Evolutionary conservation across 148 eudicot genomes (phyloP), one percentile per base, ranked within the genome.

Genomic region (Mesembryanthemum crystallinum): DNA sequence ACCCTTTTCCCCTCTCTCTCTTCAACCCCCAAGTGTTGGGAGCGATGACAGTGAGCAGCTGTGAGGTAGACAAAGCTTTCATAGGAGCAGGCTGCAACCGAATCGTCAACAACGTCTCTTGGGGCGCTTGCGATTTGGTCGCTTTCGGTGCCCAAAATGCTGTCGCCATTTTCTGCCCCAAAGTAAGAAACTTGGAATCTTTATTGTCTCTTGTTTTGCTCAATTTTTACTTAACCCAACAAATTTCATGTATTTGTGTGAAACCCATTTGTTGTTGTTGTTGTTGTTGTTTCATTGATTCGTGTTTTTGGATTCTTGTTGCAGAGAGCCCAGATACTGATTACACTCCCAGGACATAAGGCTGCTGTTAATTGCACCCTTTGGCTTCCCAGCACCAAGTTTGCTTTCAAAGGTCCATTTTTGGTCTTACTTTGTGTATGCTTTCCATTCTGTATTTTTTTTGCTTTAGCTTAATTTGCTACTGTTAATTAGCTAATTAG

Each of bases 1-100:
- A 35, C 39, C 3, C 39, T 35, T 35, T 35, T 6, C 39, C 6
- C 6, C 39, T 35, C 39, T 35, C 39, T 35, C 6, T 35, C 39
- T 35, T 6, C 39, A 35, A 35, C 4, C 39, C 39, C 3, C 6
- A 6, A 35, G 6, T 35, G 39, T 35, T 3, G 6, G 39, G 4
- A 35, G 39, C 39, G 6, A 69, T 74, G 75, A 29, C 30, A 51
- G 47, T 18, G 28, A 18, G 21, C 20, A 61, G 27, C 5, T 80
- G 76, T 33, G 84, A 82, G 72, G 93, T 78, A n/a, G 84, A 82
- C 64, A 87, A 91, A 65, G 86, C 83, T 42, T 92, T 92, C 77
- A 88, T 92, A 72, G 97, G 93, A 80, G 96, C 93, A 76, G 98
- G 97, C 3, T 94, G 98, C 83, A 94, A 94, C 76, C 84, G 97